A percentile compares a stretch with the other conserved stretches of the same genome.
These are phyloP conservation scores for Neofusicoccum umdonicola DNA, from an alignment of 2,329 filamentous ascomycete genomes.

Conservation along the genomic window DNA sequence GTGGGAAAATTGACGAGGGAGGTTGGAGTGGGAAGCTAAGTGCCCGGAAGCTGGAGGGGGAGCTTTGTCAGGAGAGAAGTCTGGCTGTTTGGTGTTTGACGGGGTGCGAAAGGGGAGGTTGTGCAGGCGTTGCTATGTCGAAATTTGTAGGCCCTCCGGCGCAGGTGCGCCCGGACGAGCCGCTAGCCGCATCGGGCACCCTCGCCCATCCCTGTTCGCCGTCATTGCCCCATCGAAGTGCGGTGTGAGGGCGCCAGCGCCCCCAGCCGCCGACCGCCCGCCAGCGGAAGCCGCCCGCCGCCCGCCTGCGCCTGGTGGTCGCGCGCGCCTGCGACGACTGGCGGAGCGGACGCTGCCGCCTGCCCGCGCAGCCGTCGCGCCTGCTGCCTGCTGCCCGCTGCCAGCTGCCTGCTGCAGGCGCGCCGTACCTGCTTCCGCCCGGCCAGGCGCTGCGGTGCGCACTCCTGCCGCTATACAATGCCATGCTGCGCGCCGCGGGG, in stretches of 20 bases:
- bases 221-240: slow-evolving; percentile 13
- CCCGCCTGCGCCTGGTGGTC: background rate
- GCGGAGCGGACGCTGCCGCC: slow-evolving; percentile 10
- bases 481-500: background rate
- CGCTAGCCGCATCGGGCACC: slow-evolving; percentile 7
- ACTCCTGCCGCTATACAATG: background rate
- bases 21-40: slow-evolving; percentile 52
- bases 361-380: background rate
- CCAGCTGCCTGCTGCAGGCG: background rate
- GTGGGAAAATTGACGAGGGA: slow-evolving; percentile 52
- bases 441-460: background rate
- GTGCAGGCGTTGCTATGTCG: slow-evolving; percentile 17
- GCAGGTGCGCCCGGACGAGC: slow-evolving; percentile 15
- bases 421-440: no score
- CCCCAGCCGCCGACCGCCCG: background rate
- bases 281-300: slow-evolving; percentile 7
- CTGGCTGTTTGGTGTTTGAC: slow-evolving; percentile 19
- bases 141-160: slow-evolving; percentile 15
- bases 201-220: slow-evolving; percentile 7
- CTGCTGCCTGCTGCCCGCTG: background rate
- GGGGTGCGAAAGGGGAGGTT: slow-evolving; percentile 18
- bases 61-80: slow-evolving; percentile 14
- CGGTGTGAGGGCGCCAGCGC: slow-evolving; percentile 5
- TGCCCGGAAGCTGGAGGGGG: slow-evolving; percentile 33
- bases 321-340: background rate